These are phyloP conservation scores for Chalara sp. DNA, from an alignment of 2,329 filamentous ascomycete genomes.

Conservation along the genomic window DNA sequence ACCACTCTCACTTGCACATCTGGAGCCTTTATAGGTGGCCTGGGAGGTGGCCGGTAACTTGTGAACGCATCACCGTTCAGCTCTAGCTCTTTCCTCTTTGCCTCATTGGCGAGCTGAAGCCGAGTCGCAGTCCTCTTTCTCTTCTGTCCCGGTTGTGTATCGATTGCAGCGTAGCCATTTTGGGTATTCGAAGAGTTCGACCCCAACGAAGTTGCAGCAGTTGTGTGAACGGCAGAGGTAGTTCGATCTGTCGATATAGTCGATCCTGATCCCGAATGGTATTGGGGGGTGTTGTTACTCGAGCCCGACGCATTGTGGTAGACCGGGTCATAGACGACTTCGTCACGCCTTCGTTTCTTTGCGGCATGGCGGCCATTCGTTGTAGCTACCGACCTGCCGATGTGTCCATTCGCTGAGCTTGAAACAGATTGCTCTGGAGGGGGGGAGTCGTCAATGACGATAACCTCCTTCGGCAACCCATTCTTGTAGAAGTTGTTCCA, in stretches of 20 bases:
- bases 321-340: slow-evolving; percentile 59
- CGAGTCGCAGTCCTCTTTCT: slow-evolving; percentile 73
- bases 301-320: slow-evolving; percentile 65
- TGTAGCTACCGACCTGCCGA: slow-evolving; percentile 21
- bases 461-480: slow-evolving; percentile 76
- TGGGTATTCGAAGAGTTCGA: slow-evolving; percentile 55
- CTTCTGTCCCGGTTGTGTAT: slow-evolving; percentile 58
- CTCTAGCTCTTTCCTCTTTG: slow-evolving; percentile 70
- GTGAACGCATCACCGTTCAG: slow-evolving; percentile 63
- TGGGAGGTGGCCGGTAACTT: slow-evolving; percentile 79
- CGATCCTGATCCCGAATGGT: slow-evolving; percentile 60
- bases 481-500: slow-evolving; percentile 81
- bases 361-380: slow-evolving; percentile 57
- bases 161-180: slow-evolving; percentile 60
- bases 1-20: slow-evolving; percentile 62
- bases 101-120: slow-evolving; percentile 75
- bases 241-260: slow-evolving; percentile 80
- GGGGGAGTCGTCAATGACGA: slow-evolving; percentile 71
- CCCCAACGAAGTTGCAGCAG: slow-evolving; percentile 79
- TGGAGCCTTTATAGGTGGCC: slow-evolving; percentile 83
- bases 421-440: slow-evolving; percentile 31
- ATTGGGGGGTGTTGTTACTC: slow-evolving; percentile 64
- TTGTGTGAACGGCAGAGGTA: slow-evolving; percentile 73
- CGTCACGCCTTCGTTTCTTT: slow-evolving; percentile 57
- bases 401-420: slow-evolving; percentile 32